Base-by-base conservation (phyloP, 2,329 filamentous ascomycete genomes). In the Ploettnerulaceae sp. region DNA sequence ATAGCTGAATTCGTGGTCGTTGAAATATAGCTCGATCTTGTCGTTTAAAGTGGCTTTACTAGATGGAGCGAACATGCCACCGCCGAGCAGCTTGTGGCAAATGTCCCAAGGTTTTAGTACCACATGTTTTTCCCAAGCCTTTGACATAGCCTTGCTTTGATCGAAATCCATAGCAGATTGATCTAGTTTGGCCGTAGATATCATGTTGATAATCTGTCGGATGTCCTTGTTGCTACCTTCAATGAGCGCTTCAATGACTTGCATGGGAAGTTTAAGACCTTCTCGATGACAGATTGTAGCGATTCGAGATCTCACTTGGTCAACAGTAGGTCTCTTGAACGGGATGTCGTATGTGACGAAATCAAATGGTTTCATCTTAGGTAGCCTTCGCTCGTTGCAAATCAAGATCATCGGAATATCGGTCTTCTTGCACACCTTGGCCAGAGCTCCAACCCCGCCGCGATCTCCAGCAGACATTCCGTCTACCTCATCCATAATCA, bases 401-500 rank as follows among this genome's bases (percentile, higher is more conserved):
- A 98, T 97, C 45, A 98, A 76, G 57, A 98, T 97, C 64, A 98
- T 84, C 1, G 93, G 93, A 18, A 98, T 82, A 57, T 93, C 82
- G 0, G 90, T 93, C 73, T 95, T 96, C 70, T 87, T 95, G 74
- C 91, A 96, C 44, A 95, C 85, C 48, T 93, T 89, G 47, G 93
- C 91, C 47, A 98, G 74, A 22, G 93, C 93, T 40, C 90, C 93
- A 37, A 98, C 93, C 66, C 93, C 93, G 56, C 93, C 93, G 51
- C 93, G 84, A 64, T 98, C 93, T 63, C 93, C 93, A 26, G 89
- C 90, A 51, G 91, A 97, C 93, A 98, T 97, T 42, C 93, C 93
- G 61, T 98, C 93, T 4, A 98, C 93, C 68, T 98, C 93, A 59
- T 98, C 93, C 93, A 98, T 97, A 68, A 98, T 89, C 38, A 98